A percentile compares a stretch with the other conserved stretches of the same genome.
phyloP scores from a whole-genome alignment of 768 basidiomycete genomes.

The Trametes cinnabarina region DNA sequence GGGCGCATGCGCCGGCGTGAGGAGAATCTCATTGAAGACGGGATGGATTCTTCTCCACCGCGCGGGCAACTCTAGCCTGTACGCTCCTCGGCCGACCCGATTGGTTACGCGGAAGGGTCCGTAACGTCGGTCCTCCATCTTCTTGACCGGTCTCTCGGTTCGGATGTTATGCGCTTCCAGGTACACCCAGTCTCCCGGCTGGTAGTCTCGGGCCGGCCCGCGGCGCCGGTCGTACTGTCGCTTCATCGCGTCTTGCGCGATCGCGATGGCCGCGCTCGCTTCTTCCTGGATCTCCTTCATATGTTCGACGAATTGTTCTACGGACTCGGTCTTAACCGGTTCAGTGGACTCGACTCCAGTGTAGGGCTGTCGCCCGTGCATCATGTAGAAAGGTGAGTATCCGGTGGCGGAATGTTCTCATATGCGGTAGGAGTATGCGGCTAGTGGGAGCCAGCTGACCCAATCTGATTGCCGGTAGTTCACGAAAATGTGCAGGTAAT shows the following conservation, averaged over 20 bases:
- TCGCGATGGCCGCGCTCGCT: constrained; percentile 8
- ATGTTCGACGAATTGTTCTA: not conserved
- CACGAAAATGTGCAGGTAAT: constrained; percentile 35
- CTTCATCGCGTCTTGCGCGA: constrained; percentile 30
- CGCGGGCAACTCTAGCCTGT: constrained; percentile 24
- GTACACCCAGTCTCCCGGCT: constrained; percentile 27
- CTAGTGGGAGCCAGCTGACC: constrained; percentile 31
- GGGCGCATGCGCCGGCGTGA: constrained; percentile 16
- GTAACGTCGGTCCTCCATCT: constrained; percentile 23
- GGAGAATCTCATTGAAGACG: constrained; percentile 24
- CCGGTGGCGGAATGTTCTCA: constrained; percentile 28
- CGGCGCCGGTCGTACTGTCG: not conserved
- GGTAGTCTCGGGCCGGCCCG: not conserved
- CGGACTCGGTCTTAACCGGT: constrained; percentile 3
- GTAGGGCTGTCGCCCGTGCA: constrained; percentile 23
- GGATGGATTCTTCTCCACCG: constrained; percentile 28
- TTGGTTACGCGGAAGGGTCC: constrained; percentile 28
- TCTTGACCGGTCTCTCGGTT: constrained; percentile 26
- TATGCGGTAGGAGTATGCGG: constrained; percentile 38
- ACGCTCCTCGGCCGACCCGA: constrained; percentile 24
- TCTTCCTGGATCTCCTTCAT: constrained; percentile 1
- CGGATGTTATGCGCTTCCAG: constrained; percentile 28
- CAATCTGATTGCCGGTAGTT: constrained; percentile 37
- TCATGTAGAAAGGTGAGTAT: constrained; percentile 34
- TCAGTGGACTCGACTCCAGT: not conserved